These are phyloP conservation scores for Gnetum montanum DNA, from an alignment of 75 land plant species.

Conservation along the genomic window DNA sequence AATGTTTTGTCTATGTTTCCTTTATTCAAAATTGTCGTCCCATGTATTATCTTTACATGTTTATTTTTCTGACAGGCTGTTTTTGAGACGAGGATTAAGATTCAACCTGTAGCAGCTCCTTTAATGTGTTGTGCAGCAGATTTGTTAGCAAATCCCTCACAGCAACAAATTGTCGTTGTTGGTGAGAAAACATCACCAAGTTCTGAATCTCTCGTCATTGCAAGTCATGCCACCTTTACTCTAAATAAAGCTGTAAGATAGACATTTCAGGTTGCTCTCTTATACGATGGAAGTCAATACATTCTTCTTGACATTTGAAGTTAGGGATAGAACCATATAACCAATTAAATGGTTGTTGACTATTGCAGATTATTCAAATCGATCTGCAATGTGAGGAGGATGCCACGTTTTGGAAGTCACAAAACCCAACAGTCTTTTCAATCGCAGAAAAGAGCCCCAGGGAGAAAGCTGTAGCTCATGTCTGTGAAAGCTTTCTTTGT, in stretches of 20 bases:
- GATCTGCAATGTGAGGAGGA: conserved; percentile 53
- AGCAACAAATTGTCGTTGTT: conserved; percentile 76
- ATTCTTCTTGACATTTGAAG: too few species aligned
- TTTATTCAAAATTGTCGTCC: neutral
- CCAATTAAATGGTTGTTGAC: too few species aligned
- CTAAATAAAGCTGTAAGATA: conserved; percentile 56
- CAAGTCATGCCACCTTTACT: conserved; percentile 52
- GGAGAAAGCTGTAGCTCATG: conserved; percentile 60
- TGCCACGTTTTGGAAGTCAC: conserved; percentile 60
- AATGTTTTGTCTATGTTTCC: neutral
- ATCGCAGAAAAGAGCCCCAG: conserved; percentile 55
- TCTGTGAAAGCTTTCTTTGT: conserved; percentile 87
- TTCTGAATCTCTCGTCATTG: conserved; percentile 55
- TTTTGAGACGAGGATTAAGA: conserved; percentile 71
- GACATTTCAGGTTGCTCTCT: too few species aligned
- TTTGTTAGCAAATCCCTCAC: conserved; percentile 50
- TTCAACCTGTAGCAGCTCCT: conserved; percentile 80
- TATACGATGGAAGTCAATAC: too few species aligned
- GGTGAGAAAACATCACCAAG: conserved; percentile 53
- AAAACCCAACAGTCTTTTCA: conserved; percentile 46
- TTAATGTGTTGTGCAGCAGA: conserved; percentile 95
- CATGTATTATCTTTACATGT: neutral
- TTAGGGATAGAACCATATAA: too few species aligned
- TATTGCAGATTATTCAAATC: conserved; percentile 73
- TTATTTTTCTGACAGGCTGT: conserved; percentile 79